Evolutionary conservation across 1,139 yeast species (phyloP).

Genomic region (Yamadazyma sp.): DNA sequence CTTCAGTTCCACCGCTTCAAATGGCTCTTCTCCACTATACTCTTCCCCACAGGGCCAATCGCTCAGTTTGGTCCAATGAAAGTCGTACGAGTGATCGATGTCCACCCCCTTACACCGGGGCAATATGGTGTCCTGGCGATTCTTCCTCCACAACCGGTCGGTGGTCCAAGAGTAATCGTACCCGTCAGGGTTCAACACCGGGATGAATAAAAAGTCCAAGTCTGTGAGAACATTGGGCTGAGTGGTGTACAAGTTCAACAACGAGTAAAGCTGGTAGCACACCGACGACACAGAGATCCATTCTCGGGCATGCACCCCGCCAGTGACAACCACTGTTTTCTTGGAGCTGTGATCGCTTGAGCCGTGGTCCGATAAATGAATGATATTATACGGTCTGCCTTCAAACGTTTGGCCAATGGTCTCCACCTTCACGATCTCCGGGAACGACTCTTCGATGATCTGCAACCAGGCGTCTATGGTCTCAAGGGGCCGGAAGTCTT

Average conservation of each 20-base stretch:
- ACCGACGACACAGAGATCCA: conserved; percentile 81
- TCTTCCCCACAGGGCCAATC: conserved; percentile 82
- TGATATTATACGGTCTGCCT: conserved; percentile 65
- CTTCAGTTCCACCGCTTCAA: conserved; percentile 73
- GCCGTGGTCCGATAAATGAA: conserved; percentile 57
- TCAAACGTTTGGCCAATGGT: conserved; percentile 74
- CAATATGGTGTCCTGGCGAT: conserved; percentile 71
- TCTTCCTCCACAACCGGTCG: conserved; percentile 88
- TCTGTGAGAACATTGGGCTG: conserved; percentile 36
- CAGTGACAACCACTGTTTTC: conserved; percentile 74
- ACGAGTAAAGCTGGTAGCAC: conserved; percentile 57
- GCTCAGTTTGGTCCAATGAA: conserved; percentile 64
- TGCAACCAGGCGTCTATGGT: conserved; percentile 75
- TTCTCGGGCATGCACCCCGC: conserved; percentile 89
- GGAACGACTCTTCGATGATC: conserved; percentile 52
- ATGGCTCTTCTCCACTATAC: conserved; percentile 73
- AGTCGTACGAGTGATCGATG: conserved; percentile 81
- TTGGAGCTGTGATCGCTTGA: conserved; percentile 47
- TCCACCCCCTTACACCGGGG: conserved; percentile 80
- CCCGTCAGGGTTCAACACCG: conserved; percentile 90
- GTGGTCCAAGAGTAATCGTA: conserved; percentile 77
- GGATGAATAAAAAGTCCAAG: conserved; percentile 74
- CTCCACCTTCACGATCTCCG: conserved; percentile 59
- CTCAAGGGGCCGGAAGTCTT: conserved; percentile 65
- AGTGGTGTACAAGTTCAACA: conserved; percentile 52